Base-by-base conservation (phyloP, 192 early-diverging fungal genomes). In the Podila minutissima region DNA sequence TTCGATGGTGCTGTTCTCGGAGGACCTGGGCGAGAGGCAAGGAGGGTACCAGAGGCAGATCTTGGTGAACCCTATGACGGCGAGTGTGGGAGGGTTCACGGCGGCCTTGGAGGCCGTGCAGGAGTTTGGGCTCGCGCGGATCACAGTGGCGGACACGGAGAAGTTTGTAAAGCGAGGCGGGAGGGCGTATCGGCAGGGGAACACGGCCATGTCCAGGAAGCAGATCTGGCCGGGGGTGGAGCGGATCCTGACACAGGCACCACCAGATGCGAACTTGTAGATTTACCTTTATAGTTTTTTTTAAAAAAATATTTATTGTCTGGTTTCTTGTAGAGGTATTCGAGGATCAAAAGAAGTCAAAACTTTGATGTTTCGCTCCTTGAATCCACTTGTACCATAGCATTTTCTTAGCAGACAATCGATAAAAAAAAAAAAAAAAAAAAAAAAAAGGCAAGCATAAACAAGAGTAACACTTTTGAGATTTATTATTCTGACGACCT, bases 1-100 rank as follows among this genome's bases (percentile, higher is more conserved):
- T n/a, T 66, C 38, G 19, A 53, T 78, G 22, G 75, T 78, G 33
- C 66, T 83, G 28, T 41, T 93, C 19, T 69, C 92, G 20, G 89
- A 91, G 83, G 88, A 89, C 10, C 62, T 88, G 3, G 92, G 86
- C 70, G 86, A 92, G 53, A 74, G 86, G 59, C 35, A 51, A 31
- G 73, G 70, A 57, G 86, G 84, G 64, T 93, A 91, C 78, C 72
- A 90, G 51, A 67, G 93, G 17, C 93, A 95, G 62, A 55, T 94
- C 26, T 59, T 90, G 4, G 65, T 91, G 4, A 67, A 78, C 62
- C 75, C 89, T 9, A 26, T 69, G 0, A 74, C 75, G 15, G 60
- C 66, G 9, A 67, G 66, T 4, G 29, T 78, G 6, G 15, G 37
- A 33, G 60, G n/a, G 2, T 33, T 87, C 37, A 50, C 90, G 11